These are phyloP conservation scores for Hypoxylon crocopeplum DNA, from an alignment of 495 filamentous ascomycete genomes.

Conservation along the genomic window DNA sequence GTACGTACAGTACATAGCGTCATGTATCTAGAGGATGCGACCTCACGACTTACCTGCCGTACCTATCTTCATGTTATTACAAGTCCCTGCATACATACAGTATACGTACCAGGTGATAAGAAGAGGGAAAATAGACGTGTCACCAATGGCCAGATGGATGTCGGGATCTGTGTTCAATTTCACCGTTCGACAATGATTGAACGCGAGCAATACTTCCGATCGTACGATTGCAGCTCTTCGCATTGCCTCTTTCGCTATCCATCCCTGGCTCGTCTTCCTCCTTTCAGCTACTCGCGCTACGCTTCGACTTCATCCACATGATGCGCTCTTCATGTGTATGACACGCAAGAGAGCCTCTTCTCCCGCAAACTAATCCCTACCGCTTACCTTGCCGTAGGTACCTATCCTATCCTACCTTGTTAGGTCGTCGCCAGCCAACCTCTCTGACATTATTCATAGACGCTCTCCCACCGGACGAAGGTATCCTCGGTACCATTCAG, in stretches of 20 bases:
- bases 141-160: constrained; percentile 24
- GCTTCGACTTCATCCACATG: constrained; percentile 26
- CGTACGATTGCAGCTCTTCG: constrained; percentile 19
- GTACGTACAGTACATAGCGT: constrained; percentile 4
- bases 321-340: constrained; percentile 34
- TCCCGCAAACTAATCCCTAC: constrained; percentile 21
- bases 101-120: neutral
- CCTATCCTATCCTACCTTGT: constrained; percentile 13
- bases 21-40: constrained; percentile 12
- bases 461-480: constrained; percentile 25
- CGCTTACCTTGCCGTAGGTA: constrained; percentile 6
- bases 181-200: constrained; percentile 3
- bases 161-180: too few relatives aligned
- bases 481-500: constrained; percentile 9
- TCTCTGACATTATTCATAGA: too few relatives aligned
- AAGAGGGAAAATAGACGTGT: constrained; percentile 20
- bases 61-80: constrained; percentile 14
- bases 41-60: constrained; percentile 12
- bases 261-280: constrained; percentile 10
- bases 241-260: constrained; percentile 13
- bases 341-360: constrained; percentile 18
- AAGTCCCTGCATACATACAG: constrained; percentile 27
- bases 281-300: constrained; percentile 17
- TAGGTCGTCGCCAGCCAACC: neutral
- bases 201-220: constrained; percentile 15